Base-by-base conservation (phyloP, 164 flowering plant genomes). In the Piper longum region DNA sequence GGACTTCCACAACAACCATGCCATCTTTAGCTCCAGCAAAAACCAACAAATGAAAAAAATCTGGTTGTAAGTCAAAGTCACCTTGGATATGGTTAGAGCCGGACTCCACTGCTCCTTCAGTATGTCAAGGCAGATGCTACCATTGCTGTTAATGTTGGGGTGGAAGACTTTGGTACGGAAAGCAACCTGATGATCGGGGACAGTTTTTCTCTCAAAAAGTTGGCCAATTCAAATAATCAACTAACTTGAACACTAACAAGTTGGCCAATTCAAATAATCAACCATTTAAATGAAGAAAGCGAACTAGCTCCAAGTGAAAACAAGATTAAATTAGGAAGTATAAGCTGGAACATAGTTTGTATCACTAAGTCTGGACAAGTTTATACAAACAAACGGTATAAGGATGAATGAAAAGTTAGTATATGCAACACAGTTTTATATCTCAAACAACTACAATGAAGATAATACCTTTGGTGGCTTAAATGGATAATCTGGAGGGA, bases 41-140 rank as follows among this genome's bases (percentile, higher is more conserved):
- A 36, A 17, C 13, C 11, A 48, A 8, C 5, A 16, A 42, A 4
- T 19, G 13, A 5, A 44, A 44, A 3, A 43, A 2, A 40, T 51
- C 58, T 5, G n/a, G 61, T n/a, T n/a, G 4, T 13, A 36, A 13
- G 48, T 18, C 40, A 65, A 9, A 9, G 54, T 64, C 64, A 83
- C 87, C 87, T 81, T 81, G 61, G 87, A 81, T 57, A 83, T 72
- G 0, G 85, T 83, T 39, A 83, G 77, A 41, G 87, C 87, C 55
- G 85, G 87, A 68, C 85, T 83, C 87, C 87, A 83, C 67, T 83
- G 85, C 61, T 83, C 85, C 43, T 83, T 81, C 43, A 83, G 80
- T 62, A 83, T 83, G 69, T 83, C 87, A 3, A 83, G 83, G 66
- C 87, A 83, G 62, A 81, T 81, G 69, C 84, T 83, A 0, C 87